These are phyloP conservation scores for Chloranthus sessilifolius DNA, from an alignment of 164 flowering plant species.

Conservation along the genomic window DNA sequence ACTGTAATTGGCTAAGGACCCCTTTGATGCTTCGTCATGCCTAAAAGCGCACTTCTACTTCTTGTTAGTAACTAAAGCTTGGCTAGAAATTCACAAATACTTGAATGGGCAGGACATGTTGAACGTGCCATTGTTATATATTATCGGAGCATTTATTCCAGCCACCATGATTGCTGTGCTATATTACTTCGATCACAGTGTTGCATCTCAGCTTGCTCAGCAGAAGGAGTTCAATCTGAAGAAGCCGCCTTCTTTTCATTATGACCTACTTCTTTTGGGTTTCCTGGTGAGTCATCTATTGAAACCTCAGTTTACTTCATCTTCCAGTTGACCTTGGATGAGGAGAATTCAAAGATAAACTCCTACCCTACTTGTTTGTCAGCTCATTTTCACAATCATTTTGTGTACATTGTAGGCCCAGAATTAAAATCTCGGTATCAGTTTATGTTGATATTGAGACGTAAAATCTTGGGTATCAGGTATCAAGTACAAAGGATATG, in stretches of 20 bases:
- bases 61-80: no score
- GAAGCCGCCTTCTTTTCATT: slow-evolving; percentile 90
- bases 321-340: not conserved
- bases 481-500: no score
- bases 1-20: not conserved
- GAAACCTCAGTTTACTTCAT: not conserved
- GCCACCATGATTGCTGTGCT: slow-evolving; percentile 99
- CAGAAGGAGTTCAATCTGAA: slow-evolving; percentile 94
- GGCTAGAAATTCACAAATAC: not conserved
- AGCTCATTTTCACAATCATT: no score
- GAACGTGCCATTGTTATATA: slow-evolving; percentile 78
- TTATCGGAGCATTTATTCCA: slow-evolving; percentile 89
- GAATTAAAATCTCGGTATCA: no score
- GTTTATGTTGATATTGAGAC: no score
- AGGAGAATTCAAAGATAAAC: not conserved
- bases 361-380: no score
- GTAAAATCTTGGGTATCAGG: no score
- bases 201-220: slow-evolving; percentile 95
- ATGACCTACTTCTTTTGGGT: slow-evolving; percentile 91
- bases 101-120: slow-evolving; percentile 68
- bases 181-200: slow-evolving; percentile 97
- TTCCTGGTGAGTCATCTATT: slow-evolving; percentile 54
- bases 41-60: not conserved
- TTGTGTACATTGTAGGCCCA: no score
- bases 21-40: not conserved